phyloP scores from a whole-genome alignment of 1,284 basidiomycete species.

The Stereum hirsutum region DNA sequence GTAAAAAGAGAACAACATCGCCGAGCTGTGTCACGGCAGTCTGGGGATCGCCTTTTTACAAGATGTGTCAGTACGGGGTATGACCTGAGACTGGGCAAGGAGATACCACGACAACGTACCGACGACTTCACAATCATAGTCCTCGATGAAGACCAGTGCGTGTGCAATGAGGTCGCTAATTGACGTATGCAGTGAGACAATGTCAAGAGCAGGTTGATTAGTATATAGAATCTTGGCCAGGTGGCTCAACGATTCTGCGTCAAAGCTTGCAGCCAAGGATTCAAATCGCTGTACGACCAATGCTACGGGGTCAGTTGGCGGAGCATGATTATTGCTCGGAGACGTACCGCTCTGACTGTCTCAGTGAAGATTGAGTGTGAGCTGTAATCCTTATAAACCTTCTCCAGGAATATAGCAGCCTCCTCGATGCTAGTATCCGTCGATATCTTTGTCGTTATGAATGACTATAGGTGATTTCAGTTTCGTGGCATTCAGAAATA shows the following conservation, averaged over 20 bases:
- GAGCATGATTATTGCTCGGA: not conserved
- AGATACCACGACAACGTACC: conserved; percentile 35
- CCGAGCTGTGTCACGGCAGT: conserved; percentile 69
- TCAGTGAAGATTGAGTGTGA: conserved; percentile 52
- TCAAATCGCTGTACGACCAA: conserved; percentile 39
- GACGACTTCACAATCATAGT: conserved; percentile 70
- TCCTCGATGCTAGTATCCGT: conserved; percentile 46
- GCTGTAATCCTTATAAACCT: conserved; percentile 49
- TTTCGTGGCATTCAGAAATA: conserved; percentile 3
- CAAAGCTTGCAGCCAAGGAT: conserved; percentile 35
- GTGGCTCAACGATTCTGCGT: conserved; percentile 59
- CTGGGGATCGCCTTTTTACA: conserved; percentile 67
- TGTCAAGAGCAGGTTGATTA: conserved; percentile 50
- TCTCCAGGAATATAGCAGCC: conserved; percentile 36
- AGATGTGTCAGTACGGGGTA: conserved; percentile 3
- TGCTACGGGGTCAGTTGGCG: not conserved
- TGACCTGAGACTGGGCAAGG: not conserved
- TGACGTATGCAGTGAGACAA: conserved; percentile 59
- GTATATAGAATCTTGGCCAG: conserved; percentile 55
- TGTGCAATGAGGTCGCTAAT: conserved; percentile 54
- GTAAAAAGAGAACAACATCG: conserved; percentile 64
- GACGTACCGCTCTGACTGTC: conserved; percentile 45
- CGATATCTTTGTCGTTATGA: conserved; percentile 44
- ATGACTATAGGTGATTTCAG: conserved; percentile 24
- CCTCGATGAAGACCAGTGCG: conserved; percentile 52